Evolutionary conservation across 176 grass and related monocot species (phyloP), one percentile per base, ranked within the genome.

Genomic region (Avena insularis): DNA sequence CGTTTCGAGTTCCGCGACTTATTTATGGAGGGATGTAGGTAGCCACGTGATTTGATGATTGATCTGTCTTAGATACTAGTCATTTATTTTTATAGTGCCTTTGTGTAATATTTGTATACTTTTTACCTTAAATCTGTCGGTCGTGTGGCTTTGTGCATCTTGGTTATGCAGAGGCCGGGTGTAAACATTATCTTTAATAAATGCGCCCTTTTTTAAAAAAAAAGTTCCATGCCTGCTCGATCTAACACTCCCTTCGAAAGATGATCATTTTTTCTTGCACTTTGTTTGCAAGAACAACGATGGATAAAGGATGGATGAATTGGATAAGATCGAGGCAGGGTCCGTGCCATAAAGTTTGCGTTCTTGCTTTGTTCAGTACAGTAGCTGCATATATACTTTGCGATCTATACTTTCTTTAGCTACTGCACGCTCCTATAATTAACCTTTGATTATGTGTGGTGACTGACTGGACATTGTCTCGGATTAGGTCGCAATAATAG

Each of bases 401-500:
- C 73, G 25, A 75, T 25, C 48, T 53, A 77, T 53, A 77, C 50
- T 77, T 20, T 77, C 8, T 12, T 35, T 29, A 20, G 50, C 51
- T 20, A 50, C 16, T 77, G 27, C 33, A 6, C 6, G 35, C 74
- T 77, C 4, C 25, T 76, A 31, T 76, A 31, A 77, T 2, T 33
- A 66, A 31, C 7, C 19, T 79, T 25, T n/a, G 36, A 5, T 79
- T 16, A 46, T 16, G 63, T 66, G 63, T 16, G 20, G 51, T 85
- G 50, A 53, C 61, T 85, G 50, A 53, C 83, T 86, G 38, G 4
- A 14, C 19, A 86, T 51, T 61, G 88, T 76, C 58, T 43, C 27
- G 40, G 83, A 90, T 90, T 77, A 86, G 58, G 83, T 77, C 14
- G 84, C 72, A 38, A 63, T 15, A 33, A 16, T 15, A 16, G 54